These are phyloP conservation scores for Globisporangium takayamanum DNA, from an alignment of 352 stramenopile species.

Conservation along the genomic window DNA sequence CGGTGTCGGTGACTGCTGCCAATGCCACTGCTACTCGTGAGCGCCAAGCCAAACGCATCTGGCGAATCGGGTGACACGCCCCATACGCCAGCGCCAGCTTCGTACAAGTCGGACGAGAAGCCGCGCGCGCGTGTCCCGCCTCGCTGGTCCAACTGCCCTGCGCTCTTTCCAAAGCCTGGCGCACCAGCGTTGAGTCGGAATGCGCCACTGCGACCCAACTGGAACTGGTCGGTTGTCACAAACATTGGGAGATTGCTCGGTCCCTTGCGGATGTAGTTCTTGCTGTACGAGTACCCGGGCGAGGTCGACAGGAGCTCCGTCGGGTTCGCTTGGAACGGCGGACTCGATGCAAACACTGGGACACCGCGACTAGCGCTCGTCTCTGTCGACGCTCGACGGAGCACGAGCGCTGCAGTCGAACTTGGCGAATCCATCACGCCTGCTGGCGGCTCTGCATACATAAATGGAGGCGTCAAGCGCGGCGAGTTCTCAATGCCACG, in stretches of 20 bases:
- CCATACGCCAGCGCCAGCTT: conserved; percentile 49
- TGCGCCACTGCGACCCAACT: conserved; percentile 18
- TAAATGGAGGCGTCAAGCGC: conserved; percentile 32
- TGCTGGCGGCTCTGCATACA: conserved; percentile 6
- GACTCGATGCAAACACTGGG: conserved; percentile 36
- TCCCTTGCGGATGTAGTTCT: conserved; percentile 45
- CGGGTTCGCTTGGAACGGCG: conserved; percentile 62
- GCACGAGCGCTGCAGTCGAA: conserved; percentile 19
- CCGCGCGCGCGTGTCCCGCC: conserved; percentile 22
- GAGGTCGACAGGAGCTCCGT: conserved; percentile 66
- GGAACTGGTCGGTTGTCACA: conserved; percentile 46
- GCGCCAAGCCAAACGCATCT: conserved; percentile 52
- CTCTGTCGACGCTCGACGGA: conserved; percentile 9
- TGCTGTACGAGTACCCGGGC: conserved; percentile 67
- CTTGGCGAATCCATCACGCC: background rate
- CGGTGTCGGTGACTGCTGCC: conserved; percentile 22
- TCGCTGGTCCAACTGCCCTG: conserved; percentile 5
- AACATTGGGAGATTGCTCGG: conserved; percentile 46
- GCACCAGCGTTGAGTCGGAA: conserved; percentile 3
- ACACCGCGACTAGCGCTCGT: conserved; percentile 11
- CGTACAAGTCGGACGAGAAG: conserved; percentile 63
- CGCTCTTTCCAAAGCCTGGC: conserved; percentile 10
- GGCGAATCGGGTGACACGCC: conserved; percentile 61
- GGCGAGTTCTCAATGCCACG: conserved; percentile 16
- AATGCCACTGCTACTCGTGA: conserved; percentile 21